Evolutionary conservation across 2,329 filamentous ascomycete species (phyloP).

Genomic region (Didymellaceae sp.): DNA sequence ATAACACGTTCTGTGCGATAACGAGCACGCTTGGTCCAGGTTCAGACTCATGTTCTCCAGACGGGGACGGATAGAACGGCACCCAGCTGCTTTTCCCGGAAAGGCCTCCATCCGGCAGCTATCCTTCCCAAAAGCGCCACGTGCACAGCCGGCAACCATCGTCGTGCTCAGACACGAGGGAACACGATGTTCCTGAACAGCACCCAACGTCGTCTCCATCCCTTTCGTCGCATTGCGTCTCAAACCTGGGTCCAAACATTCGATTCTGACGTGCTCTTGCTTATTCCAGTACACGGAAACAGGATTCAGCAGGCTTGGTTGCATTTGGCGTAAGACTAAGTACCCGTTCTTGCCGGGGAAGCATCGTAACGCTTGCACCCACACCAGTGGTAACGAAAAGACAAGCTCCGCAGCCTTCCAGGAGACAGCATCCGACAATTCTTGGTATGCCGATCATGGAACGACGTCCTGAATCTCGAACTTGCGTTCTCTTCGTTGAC

Average conservation of each 20-base stretch:
- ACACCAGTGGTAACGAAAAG: constrained; percentile 4
- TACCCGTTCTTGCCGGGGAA: neutral
- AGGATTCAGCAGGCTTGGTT: neutral
- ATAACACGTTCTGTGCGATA: neutral
- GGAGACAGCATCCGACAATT: neutral
- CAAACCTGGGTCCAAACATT: neutral
- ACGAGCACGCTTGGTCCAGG: neutral
- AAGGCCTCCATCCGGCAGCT: neutral
- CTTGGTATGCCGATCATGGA: constrained; percentile 9
- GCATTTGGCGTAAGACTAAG: neutral
- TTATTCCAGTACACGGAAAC: neutral
- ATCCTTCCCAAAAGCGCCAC: constrained; percentile 2
- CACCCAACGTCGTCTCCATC: neutral
- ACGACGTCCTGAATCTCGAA: neutral
- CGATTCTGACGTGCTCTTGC: neutral
- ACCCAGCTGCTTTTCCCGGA: neutral
- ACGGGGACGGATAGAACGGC: constrained; percentile 10
- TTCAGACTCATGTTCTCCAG: constrained; percentile 10
- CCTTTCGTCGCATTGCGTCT: neutral
- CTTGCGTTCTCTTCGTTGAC: too few relatives aligned
- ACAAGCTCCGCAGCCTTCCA: constrained; percentile 6
- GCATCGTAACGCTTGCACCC: neutral
- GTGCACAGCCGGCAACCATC: constrained; percentile 3
- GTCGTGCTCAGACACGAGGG: neutral
- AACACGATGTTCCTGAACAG: neutral